phyloP scores from a whole-genome alignment of 1,284 basidiomycete species.

The Heliocybe sulcata region DNA sequence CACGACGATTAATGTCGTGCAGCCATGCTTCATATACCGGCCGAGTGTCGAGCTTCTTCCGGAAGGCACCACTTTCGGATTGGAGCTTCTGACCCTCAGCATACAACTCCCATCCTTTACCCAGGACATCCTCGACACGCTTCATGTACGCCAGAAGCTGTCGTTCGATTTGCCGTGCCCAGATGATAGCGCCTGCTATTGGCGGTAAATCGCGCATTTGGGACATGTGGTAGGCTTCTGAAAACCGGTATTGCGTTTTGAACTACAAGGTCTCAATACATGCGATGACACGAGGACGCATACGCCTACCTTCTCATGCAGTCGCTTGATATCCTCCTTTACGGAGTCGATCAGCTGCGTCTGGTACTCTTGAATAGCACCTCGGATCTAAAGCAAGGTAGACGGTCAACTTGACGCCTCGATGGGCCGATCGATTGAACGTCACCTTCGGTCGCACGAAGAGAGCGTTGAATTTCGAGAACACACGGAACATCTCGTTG shows the following conservation, averaged over 20 bases:
- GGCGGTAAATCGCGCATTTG: conserved; percentile 97
- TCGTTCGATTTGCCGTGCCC: conserved; percentile 97
- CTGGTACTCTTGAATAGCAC: conserved; percentile 98
- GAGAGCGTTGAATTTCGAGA: conserved; percentile 96
- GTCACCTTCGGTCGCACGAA: conserved; percentile 95
- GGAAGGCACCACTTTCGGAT: conserved; percentile 86
- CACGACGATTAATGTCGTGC: conserved; percentile 87
- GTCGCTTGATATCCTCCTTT: conserved; percentile 92
- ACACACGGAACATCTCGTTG: conserved; percentile 98
- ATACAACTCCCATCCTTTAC: conserved; percentile 97
- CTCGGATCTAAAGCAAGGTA: conserved; percentile 63
- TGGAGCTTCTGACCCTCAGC: conserved; percentile 98
- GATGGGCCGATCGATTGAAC: neutral
- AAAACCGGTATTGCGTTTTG: conserved; percentile 91
- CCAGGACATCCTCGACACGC: conserved; percentile 98
- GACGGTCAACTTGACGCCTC: neutral
- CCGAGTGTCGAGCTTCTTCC: conserved; percentile 91
- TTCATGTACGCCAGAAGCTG: conserved; percentile 98
- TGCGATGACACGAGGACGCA: neutral
- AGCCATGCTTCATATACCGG: conserved; percentile 97
- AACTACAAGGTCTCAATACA: conserved; percentile 40
- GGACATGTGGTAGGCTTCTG: conserved; percentile 96
- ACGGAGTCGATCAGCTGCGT: conserved; percentile 97
- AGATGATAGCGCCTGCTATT: conserved; percentile 96
- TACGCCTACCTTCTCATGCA: conserved; percentile 78